A percentile compares a stretch with the other conserved stretches of the same genome.
phyloP scores from a whole-genome alignment of 2,329 filamentous ascomycete species.

The Sphaerulina musiva region DNA sequence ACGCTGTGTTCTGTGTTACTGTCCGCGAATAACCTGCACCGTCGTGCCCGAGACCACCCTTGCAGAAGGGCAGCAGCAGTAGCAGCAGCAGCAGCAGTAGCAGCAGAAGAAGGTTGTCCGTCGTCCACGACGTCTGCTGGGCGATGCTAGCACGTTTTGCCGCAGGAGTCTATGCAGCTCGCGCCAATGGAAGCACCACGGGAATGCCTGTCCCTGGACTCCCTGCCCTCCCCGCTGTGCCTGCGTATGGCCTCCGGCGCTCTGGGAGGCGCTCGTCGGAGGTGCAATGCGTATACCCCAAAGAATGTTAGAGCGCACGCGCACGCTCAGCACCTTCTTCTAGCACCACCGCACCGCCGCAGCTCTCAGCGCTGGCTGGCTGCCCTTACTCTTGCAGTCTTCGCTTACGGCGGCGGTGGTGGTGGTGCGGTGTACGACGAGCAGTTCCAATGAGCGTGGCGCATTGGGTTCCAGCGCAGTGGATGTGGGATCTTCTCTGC shows the following conservation, averaged over 20 bases:
- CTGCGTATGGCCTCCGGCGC: not conserved
- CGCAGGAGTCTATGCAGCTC: not conserved
- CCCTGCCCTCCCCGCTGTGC: not conserved
- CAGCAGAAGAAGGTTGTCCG: too few relatives aligned
- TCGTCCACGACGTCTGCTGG: not conserved
- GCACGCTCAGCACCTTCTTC: not conserved
- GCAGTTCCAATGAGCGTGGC: constrained; percentile 4
- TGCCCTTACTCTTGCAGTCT: not conserved
- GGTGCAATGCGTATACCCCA: not conserved
- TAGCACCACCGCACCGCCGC: not conserved
- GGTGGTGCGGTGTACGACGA: constrained; percentile 4
- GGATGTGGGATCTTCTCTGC: constrained; percentile 8
- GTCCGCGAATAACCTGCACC: constrained; percentile 10
- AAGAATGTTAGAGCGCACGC: not conserved
- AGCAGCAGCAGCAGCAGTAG: not conserved
- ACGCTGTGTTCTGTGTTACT: constrained; percentile 5
- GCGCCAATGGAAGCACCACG: not conserved
- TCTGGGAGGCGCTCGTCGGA: not conserved
- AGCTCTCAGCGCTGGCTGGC: not conserved
- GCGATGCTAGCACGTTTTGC: not conserved
- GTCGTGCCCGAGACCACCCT: constrained; percentile 6
- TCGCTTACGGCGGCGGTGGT: constrained; percentile 2
- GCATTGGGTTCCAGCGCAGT: constrained; percentile 2
- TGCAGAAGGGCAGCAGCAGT: not conserved
- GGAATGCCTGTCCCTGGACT: not conserved